Evolutionary conservation across 2,329 filamentous ascomycete genomes (phyloP), one percentile per base, ranked within the genome.

Genomic region (Malbranchea zuffiana): DNA sequence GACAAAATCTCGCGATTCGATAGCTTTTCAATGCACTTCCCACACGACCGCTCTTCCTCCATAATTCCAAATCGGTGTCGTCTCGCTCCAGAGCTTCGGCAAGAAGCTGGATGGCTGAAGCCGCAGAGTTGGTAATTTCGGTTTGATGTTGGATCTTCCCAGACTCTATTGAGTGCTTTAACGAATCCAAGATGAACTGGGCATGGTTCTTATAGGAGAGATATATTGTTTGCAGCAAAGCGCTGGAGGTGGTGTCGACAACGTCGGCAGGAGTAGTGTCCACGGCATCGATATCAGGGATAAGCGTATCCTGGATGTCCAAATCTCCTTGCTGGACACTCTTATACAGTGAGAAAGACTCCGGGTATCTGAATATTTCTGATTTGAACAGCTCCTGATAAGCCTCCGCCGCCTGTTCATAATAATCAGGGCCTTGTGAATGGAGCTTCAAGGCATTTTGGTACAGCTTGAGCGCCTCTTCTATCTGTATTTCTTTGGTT

Each of bases 121-220:
- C 54, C 1, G 65, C 61, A 16, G 60, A 52, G 5, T 60, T 56
- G n/a, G 52, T 50, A 20, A 55, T 47, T 6, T 53, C 46, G 11
- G 27, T 32, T 10, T 41, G 38, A 5, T 44, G 35, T 29, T 31
- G 25, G 4, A 50, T 47, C 12, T 51, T 21, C 0, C 43, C 43
- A 25, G 45, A 15, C n/a, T 23, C 25, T 15, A 70, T 46, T 28
- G 61, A 68, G 57, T 74, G 63, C 48, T 69, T 77, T 47, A 80
- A 74, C 40, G 63, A 66, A 55, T 98, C 88, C n/a, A 98, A 67
- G 40, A 80, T 67, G 53, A 93, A 95, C 53, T 96, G 84, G 27
- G 86, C 90, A 61, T 88, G 79, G 50, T 96, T 98, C 60, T 96
- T 98, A 67, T 92, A 85, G 1, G 88, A 82, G 5, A 98, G 72